Evolutionary conservation across 2,329 filamentous ascomycete genomes (phyloP), one percentile per base, ranked within the genome.

Genomic region (Claviceps cyperi): DNA sequence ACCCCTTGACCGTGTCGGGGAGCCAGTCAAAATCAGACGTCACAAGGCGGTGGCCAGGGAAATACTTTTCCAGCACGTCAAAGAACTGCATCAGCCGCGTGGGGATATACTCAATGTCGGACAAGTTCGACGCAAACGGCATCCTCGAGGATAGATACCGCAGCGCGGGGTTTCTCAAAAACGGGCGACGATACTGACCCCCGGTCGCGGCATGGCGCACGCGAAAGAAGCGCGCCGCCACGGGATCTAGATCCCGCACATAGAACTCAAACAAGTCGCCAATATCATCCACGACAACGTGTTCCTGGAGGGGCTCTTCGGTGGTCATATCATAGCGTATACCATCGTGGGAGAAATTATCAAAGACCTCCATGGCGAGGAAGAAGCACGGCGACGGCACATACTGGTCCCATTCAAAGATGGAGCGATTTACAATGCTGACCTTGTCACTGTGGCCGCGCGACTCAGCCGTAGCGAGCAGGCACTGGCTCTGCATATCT

Each of bases 221-320:
- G 47, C 84, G 78, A 51, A 98, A 72, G 70, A 88, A 97, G 41
- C 90, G 81, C 5, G 81, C 76, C 0, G 86, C 89, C 8, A 94
- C 73, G 6, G 89, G 86, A 61, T 98, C 92, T 43, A 97, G 75
- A 2, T 78, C 72, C 13, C 78, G 81, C 36, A 81, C 78, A 73
- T 95, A 97, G 69, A 94, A 96, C 67, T 97, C 92, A 71, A 86
- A 91, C 62, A 98, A 92, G 61, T 97, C 90, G 60, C 91, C 91
- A 41, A 82, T 73, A 8, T 72, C 75, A 63, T 95, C 88, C 61
- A 98, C 83, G 39, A 98, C 74, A 14, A 97, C 90, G 54, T 83
- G 83, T 47, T 88, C 89, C 69, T 98, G 94, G 50, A 95, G 76
- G 0, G 91, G 86, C 56, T 84, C 73, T 63, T 88, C 86, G 11